Conservation (phyloP, 2,329 filamentous ascomycete genomes). For the Dichotomopilus funicola region DNA sequence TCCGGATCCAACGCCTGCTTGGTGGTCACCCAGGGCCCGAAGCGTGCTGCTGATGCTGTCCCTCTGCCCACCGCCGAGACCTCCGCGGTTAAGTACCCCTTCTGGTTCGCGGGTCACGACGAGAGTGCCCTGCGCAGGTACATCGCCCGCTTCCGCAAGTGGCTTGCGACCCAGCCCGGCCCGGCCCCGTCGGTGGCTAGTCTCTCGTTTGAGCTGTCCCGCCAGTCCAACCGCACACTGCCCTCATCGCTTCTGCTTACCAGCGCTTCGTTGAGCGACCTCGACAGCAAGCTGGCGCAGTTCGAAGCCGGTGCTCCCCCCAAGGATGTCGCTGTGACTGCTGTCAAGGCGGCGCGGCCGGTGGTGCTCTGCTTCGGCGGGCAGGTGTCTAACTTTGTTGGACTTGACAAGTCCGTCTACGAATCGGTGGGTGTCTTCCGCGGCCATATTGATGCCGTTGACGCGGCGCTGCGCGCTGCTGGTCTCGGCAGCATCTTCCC, state of each 20-base stretch:
- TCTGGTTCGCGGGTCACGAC: neutral
- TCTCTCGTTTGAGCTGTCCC: neutral
- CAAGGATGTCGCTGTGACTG: neutral
- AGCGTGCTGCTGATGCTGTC: neutral
- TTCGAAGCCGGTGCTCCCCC: neutral
- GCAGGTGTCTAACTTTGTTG: neutral
- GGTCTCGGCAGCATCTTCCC: neutral
- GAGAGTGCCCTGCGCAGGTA: neutral
- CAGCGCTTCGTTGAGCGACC: neutral
- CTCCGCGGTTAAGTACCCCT: neutral
- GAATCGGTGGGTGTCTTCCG: neutral
- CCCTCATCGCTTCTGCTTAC: neutral
- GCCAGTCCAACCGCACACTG: neutral
- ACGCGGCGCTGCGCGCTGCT: neutral
- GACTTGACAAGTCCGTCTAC: neutral
- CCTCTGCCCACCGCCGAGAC: neutral
- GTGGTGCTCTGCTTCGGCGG: neutral
- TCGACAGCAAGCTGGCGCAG: neutral
- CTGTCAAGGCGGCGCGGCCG: neutral
- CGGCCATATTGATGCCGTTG: neutral
- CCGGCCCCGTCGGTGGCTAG: neutral
- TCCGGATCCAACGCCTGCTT: slow-evolving; percentile 6
- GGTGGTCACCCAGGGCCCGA: neutral
- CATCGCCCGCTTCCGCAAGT: neutral
- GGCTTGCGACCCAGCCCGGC: neutral